Evolutionary conservation across 257 asterid genomes (phyloP).

Genomic region (Ilex aquifolium): DNA sequence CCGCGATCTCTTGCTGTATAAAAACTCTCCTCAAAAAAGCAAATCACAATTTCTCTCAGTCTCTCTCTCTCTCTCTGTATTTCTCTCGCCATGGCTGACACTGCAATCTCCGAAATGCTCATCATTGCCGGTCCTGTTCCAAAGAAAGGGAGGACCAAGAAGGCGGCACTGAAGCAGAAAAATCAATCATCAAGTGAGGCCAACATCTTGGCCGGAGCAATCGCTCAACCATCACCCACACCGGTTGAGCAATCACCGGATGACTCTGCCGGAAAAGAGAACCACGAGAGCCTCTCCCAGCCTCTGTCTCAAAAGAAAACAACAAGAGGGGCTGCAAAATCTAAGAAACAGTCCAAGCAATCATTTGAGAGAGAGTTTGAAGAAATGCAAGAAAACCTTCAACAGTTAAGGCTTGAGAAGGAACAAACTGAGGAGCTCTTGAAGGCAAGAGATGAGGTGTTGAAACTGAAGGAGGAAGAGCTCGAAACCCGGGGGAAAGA

Average conservation of each 20-base stretch:
- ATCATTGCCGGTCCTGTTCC: constrained; percentile 27
- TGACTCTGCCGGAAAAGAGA: constrained; percentile 47
- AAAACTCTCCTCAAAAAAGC: background rate
- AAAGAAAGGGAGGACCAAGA: constrained; percentile 42
- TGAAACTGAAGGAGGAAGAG: constrained; percentile 44
- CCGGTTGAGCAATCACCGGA: constrained; percentile 16
- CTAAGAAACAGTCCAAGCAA: constrained; percentile 29
- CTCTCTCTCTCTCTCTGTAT: background rate
- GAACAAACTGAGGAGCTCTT: constrained; percentile 68
- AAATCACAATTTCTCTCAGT: constrained; percentile 6
- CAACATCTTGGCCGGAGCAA: constrained; percentile 54
- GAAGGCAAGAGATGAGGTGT: constrained; percentile 41
- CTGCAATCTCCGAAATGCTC: constrained; percentile 27
- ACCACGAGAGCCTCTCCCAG: constrained; percentile 40
- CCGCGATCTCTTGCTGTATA: constrained; percentile 1
- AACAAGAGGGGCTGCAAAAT: constrained; percentile 56
- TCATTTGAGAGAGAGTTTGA: constrained; percentile 65
- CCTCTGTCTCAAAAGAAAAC: constrained; percentile 38
- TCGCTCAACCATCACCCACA: constrained; percentile 26
- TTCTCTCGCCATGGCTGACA: constrained; percentile 36
- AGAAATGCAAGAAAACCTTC: constrained; percentile 79
- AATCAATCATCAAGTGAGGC: constrained; percentile 42
- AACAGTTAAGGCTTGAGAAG: constrained; percentile 64
- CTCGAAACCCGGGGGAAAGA: constrained; percentile 48
- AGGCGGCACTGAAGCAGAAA: constrained; percentile 46